Evolutionary conservation across 257 asterid species (phyloP), one percentile per base, ranked within the genome.

Genomic region (Capsicum chinense): DNA sequence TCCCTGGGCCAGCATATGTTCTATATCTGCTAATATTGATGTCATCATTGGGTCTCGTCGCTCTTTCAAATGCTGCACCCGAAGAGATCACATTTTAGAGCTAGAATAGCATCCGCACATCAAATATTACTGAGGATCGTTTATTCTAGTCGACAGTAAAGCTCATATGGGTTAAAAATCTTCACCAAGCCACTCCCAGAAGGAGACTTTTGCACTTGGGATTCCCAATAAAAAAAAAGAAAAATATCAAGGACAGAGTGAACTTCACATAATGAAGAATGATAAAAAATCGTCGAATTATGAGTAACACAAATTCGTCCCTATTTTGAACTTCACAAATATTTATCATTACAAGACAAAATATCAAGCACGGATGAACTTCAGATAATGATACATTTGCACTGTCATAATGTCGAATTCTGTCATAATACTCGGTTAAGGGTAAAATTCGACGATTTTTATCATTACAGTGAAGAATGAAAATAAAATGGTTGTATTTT

Each of bases 1-100:
- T 83, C 99, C 98, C 35, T 91, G 93, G 73, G 97, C 92, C 83
- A 95, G 91, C 94, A 92, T 90, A 70, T 93, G 92, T 84, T 95
- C 97, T 1, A 95, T 93, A 81, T 91, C 90, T 26, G 69, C 70
- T 86, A 90, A 86, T 33, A 93, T 91, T 39, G 88, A 88, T n/a
- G 90, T 93, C 88, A 90, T 91, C 85, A 87, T 63, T 0, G 94
- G 93, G 42, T 93, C 97, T 60, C 73, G 83, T 63, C 84, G 84
- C 87, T 86, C 90, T 89, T 92, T 92, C 90, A 95, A 85, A 83
- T 90, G 92, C 98, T 95, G 92, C 88, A 88, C 9, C 69, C 44
- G 11, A 54, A 60, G 73, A 14, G n/a, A 74, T 19, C 60, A 50
- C 50, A 48, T 19, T 74, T 50, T 21, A 74, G 50, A 74, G 80